Evolutionary conservation across 2,329 filamentous ascomycete species (phyloP).

Genomic region (Claviceps africana): DNA sequence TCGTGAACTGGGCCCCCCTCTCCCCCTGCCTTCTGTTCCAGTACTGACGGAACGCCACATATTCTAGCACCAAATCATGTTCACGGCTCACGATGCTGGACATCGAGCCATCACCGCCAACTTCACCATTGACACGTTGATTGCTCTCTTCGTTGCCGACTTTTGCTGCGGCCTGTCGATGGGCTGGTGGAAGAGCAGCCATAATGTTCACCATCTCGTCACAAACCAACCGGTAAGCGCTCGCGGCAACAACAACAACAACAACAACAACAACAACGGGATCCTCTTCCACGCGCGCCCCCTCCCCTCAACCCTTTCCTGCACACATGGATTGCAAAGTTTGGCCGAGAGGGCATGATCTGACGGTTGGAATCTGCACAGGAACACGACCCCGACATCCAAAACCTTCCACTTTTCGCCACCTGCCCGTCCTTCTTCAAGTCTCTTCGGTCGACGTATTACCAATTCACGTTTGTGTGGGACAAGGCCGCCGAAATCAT

Average conservation of each 20-base stretch:
- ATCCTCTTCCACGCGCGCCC: neutral
- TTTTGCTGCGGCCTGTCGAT: slow-evolving; percentile 53
- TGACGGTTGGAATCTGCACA: slow-evolving; percentile 8
- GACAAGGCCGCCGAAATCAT: slow-evolving; percentile 45
- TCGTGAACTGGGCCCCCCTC: slow-evolving; percentile 8
- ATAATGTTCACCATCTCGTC: slow-evolving; percentile 54
- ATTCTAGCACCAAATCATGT: slow-evolving; percentile 51
- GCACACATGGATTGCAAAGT: neutral
- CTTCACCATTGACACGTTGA: slow-evolving; percentile 43
- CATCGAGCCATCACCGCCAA: slow-evolving; percentile 48
- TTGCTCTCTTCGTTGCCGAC: slow-evolving; percentile 49
- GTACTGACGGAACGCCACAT: slow-evolving; percentile 8
- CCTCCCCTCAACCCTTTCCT: neutral
- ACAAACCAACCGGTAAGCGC: slow-evolving; percentile 42
- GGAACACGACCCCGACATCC: slow-evolving; percentile 45
- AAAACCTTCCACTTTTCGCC: slow-evolving; percentile 57
- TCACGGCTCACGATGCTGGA: slow-evolving; percentile 51
- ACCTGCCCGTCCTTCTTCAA: slow-evolving; percentile 52
- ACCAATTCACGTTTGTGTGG: slow-evolving; percentile 50
- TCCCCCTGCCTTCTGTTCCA: neutral
- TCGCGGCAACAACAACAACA: neutral
- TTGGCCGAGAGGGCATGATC: neutral
- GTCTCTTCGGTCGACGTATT: slow-evolving; percentile 49
- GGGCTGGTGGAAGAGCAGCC: slow-evolving; percentile 56
- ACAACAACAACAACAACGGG: neutral